Base-by-base conservation (phyloP, 1,139 yeast genomes). In the Yamadazyma dushanensis region DNA sequence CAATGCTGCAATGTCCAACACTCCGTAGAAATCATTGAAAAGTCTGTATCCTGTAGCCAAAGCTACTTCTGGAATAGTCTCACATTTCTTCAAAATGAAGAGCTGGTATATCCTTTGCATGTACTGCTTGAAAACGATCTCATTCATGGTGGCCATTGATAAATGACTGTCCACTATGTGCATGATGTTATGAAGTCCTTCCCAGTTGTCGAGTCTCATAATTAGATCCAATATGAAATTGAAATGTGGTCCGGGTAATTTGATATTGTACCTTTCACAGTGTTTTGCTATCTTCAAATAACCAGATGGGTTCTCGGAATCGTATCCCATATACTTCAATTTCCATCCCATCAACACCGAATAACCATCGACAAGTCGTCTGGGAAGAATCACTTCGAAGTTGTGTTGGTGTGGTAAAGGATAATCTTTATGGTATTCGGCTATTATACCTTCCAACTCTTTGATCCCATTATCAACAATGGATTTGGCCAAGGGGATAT, bases 101-200 rank as follows among this genome's bases (percentile, higher is more conserved):
- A 57, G 39, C 36, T 56, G 55, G 45, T 64, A 66, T 32, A 64
- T 32, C 32, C 47, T 50, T 32, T 56, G 58, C 11, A 61, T 35
- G 20, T 48, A 46, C 17, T 55, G 46, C 46, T 37, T 40, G 17
- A 57, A 32, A 21, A 47, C 47, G 8, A 50, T 47, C 32, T 65
- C 67, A n/a, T 53, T 52, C 52, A 62, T 56, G 40, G 56, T 63
- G 2, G 66, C 70, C 5, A 49, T 28, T 2, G 62, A 54, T 34
- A 70, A 52, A 38, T 57, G 44, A 9, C 51, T 43, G 41, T 70
- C 74, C 32, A 37, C 24, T 5, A 41, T 35, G 15, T 38, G 38
- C 14, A 70, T 43, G 9, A 58, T 45, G 8, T 43, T 21, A n/a
- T 38, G 37, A 8, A 61, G 39, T 8, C 44, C 37, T 10, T 39